A percentile compares a stretch with the other conserved stretches of the same genome.
phyloP scores from a whole-genome alignment of 345 rosid species.

The Combretum micranthum region DNA sequence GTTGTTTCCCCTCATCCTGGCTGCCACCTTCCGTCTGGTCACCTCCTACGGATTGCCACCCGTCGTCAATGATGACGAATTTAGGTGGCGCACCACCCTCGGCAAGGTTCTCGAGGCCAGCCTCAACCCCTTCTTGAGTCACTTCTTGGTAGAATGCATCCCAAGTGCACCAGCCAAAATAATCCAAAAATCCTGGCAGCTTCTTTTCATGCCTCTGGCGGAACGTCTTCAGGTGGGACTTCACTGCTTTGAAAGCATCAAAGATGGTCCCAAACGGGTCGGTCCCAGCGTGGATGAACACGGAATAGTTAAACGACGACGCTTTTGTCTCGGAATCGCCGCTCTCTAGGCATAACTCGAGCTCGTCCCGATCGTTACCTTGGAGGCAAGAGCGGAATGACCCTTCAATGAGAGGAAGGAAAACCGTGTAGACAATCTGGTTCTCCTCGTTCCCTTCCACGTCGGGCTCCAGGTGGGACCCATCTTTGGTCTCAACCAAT shows the following conservation, averaged over 20 bases:
- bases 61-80: constrained; percentile 90
- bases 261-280: constrained; percentile 73
- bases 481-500: constrained; percentile 59
- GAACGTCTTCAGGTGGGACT: constrained; percentile 62
- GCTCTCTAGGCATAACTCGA: constrained; percentile 89
- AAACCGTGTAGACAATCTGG: constrained; percentile 66
- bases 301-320: constrained; percentile 60
- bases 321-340: constrained; percentile 60
- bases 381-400: constrained; percentile 74
- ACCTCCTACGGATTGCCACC: constrained; percentile 82
- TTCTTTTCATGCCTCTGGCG: constrained; percentile 88
- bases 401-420: constrained; percentile 82
- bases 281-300: constrained; percentile 63
- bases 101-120: constrained; percentile 56
- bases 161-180: constrained; percentile 99
- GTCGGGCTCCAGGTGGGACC: constrained; percentile 66
- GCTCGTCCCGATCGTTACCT: constrained; percentile 61
- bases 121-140: constrained; percentile 88
- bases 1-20: constrained; percentile 22
- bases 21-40: constrained; percentile 21
- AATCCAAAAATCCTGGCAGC: constrained; percentile 69
- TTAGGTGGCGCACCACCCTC: constrained; percentile 78
- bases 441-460: constrained; percentile 41
- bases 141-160: constrained; percentile 96
- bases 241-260: constrained; percentile 67